Conservation (phyloP, 495 filamentous ascomycete species). For the Daldinia grandis region DNA sequence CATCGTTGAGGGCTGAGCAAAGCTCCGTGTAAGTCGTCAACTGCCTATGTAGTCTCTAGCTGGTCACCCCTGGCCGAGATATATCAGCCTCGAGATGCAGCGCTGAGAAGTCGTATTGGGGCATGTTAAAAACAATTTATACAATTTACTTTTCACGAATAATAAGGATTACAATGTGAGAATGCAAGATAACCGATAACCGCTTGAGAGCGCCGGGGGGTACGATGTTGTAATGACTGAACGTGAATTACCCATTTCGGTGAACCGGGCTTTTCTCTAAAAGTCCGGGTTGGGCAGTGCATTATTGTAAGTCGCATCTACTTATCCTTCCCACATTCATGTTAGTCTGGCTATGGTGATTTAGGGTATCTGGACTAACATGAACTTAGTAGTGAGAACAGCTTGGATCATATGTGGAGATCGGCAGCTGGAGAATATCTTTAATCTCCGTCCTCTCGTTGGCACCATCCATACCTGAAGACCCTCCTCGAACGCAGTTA, state of each 20-base stretch:
- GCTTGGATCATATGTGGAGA: neutral
- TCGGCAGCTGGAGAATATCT: conserved; percentile 26
- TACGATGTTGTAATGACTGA: neutral
- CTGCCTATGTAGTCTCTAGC: neutral
- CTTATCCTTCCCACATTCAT: neutral
- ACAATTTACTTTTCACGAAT: neutral
- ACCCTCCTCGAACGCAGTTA: neutral
- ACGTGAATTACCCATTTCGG: neutral
- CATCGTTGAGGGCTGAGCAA: conserved; percentile 9
- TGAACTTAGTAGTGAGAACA: conserved; percentile 5
- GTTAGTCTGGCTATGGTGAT: neutral
- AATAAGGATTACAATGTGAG: neutral
- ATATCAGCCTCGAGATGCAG: conserved; percentile 6
- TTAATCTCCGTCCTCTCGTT: conserved; percentile 21
- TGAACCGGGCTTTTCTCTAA: conserved; percentile 16
- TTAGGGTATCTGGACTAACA: neutral
- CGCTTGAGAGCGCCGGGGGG: neutral
- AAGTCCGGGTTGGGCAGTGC: conserved; percentile 8
- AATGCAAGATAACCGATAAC: neutral
- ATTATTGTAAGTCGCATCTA: neutral
- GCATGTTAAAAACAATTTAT: conserved; percentile 32
- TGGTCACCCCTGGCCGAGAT: neutral
- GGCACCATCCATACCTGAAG: neutral
- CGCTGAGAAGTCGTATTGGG: neutral
- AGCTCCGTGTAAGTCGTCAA: neutral